These are phyloP conservation scores for Blastomyces parvus DNA, from an alignment of 2,329 filamentous ascomycete species.

Conservation along the genomic window DNA sequence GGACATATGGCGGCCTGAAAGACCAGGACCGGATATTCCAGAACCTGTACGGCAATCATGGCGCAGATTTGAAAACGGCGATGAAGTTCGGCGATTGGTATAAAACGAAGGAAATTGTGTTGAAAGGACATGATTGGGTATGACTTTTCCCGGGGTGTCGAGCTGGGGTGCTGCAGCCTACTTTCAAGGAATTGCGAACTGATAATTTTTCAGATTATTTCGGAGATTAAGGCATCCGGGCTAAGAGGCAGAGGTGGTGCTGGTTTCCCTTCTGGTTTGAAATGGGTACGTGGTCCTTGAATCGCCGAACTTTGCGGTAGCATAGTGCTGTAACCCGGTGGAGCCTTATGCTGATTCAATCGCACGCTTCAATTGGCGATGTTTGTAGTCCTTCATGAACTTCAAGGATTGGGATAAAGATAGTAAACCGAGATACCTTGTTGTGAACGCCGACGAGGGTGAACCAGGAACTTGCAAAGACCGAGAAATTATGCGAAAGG, in stretches of 20 bases:
- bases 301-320: constrained; percentile 3
- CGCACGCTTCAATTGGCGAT: not conserved
- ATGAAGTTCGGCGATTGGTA: constrained; percentile 99
- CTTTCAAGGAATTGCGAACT: constrained; percentile 2
- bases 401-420: constrained; percentile 99
- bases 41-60: constrained; percentile 92
- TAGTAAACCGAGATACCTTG: constrained; percentile 85
- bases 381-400: constrained; percentile 93
- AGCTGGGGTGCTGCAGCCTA: constrained; percentile 1
- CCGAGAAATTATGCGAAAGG: constrained; percentile 99
- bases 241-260: constrained; percentile 92
- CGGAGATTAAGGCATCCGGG: constrained; percentile 92
- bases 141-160: constrained; percentile 14
- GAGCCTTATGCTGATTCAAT: constrained; percentile 5
- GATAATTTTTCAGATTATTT: constrained; percentile 59
- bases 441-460: constrained; percentile 97
- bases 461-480: constrained; percentile 99
- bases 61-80: constrained; percentile 80
- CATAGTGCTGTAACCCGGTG: not conserved
- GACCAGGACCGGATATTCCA: constrained; percentile 99
- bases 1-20: constrained; percentile 73
- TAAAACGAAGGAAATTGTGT: constrained; percentile 96
- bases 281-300: constrained; percentile 65
- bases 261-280: constrained; percentile 94
- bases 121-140: constrained; percentile 94